These are phyloP conservation scores for Fusarium virguliforme DNA, from an alignment of 2,329 filamentous ascomycete species.

Conservation along the genomic window DNA sequence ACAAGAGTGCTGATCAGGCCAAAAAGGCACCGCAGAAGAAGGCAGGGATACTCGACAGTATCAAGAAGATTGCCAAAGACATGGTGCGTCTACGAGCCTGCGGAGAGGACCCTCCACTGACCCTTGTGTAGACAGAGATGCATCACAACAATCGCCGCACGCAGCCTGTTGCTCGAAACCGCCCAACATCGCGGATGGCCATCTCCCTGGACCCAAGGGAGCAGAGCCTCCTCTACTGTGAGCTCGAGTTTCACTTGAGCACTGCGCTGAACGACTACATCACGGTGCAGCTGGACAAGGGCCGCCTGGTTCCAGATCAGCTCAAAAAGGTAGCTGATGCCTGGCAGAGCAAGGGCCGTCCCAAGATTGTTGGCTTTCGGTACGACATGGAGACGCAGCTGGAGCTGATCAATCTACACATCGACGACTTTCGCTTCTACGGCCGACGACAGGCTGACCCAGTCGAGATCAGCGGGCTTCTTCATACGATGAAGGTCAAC, in stretches of 20 bases:
- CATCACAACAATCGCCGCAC: conserved; percentile 55
- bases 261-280: conserved; percentile 69
- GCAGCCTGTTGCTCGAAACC: conserved; percentile 53
- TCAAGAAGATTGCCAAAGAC: conserved; percentile 70
- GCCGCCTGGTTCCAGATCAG: conserved; percentile 68
- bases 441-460: conserved; percentile 63
- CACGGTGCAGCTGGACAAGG: conserved; percentile 67
- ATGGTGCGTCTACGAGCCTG: conserved; percentile 59
- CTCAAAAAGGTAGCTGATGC: conserved; percentile 67
- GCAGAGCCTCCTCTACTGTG: conserved; percentile 72
- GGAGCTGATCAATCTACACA: conserved; percentile 67
- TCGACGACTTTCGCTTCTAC: conserved; percentile 70
- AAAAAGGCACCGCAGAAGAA: conserved; percentile 58
- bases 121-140: conserved; percentile 56
- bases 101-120: conserved; percentile 6
- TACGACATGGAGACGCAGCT: conserved; percentile 74
- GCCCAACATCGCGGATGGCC: conserved; percentile 54
- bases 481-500: conserved; percentile 69
- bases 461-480: conserved; percentile 63
- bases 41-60: conserved; percentile 61
- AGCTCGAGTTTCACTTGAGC: conserved; percentile 71
- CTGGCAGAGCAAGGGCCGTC: conserved; percentile 69
- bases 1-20: conserved; percentile 40
- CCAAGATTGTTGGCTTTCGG: conserved; percentile 70
- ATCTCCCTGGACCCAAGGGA: conserved; percentile 71